Percentiles rank a stretch among this genome's conserved stretches.
Evolutionary conservation across 106 monocot species (phyloP).

Genomic region (Dioscorea zingiberensis): DNA sequence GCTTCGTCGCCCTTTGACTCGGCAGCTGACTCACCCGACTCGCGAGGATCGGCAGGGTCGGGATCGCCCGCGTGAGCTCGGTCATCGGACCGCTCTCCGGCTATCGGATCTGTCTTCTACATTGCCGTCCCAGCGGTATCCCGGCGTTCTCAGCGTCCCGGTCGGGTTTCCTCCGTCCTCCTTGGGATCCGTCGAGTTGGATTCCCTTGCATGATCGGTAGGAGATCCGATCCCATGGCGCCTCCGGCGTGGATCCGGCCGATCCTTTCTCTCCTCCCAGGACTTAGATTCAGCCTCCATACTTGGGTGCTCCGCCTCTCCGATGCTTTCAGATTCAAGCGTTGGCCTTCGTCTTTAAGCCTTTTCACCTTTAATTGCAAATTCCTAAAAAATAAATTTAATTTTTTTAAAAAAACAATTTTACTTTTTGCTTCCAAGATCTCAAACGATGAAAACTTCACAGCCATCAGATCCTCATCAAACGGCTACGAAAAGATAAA

Average conservation of each 20-base stretch:
- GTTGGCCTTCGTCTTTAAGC: constrained; percentile 46
- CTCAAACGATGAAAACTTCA: neutral
- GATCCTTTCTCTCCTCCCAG: too few species aligned
- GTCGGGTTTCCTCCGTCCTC: neutral
- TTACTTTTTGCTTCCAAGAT: neutral
- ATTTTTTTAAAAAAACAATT: constrained; percentile 9
- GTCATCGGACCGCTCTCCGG: constrained; percentile 21
- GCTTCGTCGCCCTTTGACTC: constrained; percentile 17
- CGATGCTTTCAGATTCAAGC: constrained; percentile 27
- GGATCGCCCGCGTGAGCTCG: constrained; percentile 18
- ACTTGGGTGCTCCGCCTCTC: neutral
- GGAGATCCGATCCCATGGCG: too few species aligned
- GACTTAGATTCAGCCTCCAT: too few species aligned
- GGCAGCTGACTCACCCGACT: constrained; percentile 17
- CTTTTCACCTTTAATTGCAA: constrained; percentile 52
- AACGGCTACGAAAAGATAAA: constrained; percentile 18
- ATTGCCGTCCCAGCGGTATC: neutral
- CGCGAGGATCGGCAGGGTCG: constrained; percentile 1
- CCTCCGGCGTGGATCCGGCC: too few species aligned
- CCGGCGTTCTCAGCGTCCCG: neutral
- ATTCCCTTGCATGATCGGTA: too few species aligned
- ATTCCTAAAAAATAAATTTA: constrained; percentile 40
- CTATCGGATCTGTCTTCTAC: constrained; percentile 4
- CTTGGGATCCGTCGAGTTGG: too few species aligned
- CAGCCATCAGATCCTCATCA: constrained; percentile 42